phyloP scores from a whole-genome alignment of 176 grass and related monocot species.

The Dactylis glomerata region DNA sequence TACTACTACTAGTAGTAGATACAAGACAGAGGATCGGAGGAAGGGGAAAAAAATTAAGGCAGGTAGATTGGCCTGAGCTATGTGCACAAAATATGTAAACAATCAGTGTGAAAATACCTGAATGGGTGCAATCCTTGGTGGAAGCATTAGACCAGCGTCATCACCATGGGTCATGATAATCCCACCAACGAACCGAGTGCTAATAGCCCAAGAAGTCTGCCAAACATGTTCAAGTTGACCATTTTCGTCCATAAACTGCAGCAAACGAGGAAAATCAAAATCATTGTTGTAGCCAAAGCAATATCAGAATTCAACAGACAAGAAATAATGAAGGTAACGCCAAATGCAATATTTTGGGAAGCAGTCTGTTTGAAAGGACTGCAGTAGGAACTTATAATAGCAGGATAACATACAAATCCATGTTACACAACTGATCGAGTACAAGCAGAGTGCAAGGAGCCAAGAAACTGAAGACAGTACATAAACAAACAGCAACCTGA shows the following conservation, averaged over 20 bases:
- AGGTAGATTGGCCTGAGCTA: slow-evolving; percentile 17
- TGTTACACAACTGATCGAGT: not conserved
- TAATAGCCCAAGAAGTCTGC: slow-evolving; percentile 99
- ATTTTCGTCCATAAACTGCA: slow-evolving; percentile 98
- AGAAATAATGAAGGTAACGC: not conserved
- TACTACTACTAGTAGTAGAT: not conserved
- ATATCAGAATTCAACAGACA: slow-evolving; percentile 19
- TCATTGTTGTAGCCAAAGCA: slow-evolving; percentile 4
- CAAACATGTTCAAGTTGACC: slow-evolving; percentile 83
- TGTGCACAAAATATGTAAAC: slow-evolving; percentile 15
- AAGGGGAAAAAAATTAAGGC: not conserved
- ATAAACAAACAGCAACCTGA: slow-evolving; percentile 52
- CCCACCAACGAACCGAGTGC: slow-evolving; percentile 92
- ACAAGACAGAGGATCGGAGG: slow-evolving; percentile 3
- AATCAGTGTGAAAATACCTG: slow-evolving; percentile 48
- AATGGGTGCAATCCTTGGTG: slow-evolving; percentile 90
- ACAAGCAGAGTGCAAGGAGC: not conserved
- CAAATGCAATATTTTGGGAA: not conserved
- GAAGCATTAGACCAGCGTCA: slow-evolving; percentile 96
- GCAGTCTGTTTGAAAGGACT: not conserved
- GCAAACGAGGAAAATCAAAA: slow-evolving; percentile 4
- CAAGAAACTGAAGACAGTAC: slow-evolving; percentile 4
- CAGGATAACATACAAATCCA: not conserved
- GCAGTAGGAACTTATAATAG: slow-evolving; percentile 16
- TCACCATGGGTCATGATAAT: slow-evolving; percentile 99